Evolutionary conservation across 768 basidiomycete species (phyloP), one percentile per base, ranked within the genome.

Genomic region (Roridomyces roridus): DNA sequence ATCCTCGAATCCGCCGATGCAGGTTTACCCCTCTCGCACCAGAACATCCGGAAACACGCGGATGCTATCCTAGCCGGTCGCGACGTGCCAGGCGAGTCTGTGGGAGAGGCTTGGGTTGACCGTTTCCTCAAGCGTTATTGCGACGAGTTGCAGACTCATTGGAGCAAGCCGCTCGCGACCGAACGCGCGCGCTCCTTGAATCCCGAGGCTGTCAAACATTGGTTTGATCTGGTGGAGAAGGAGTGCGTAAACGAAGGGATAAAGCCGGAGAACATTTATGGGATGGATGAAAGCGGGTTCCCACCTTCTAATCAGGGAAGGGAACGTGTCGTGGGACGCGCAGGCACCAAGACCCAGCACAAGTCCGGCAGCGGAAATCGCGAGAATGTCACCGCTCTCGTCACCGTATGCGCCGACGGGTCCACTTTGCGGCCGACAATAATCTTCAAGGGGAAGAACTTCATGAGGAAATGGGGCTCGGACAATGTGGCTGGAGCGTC

Each of bases 351-450:
- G 31, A 28, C 46, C 1, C 71, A 72, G 50, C 67, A 79, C 64
- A 73, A 77, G 61, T 74, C 76, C 54, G 36, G 59, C 1, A 62
- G 60, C 29, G 72, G 74, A 1, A 63, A 64, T 26, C 56, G 65
- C 14, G 77, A 80, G 57, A 78, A 74, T 46, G 74, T 74, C 31
- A 79, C 76, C 0, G 69, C 75, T 14, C 64, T 81, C 42, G 68
- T 72, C 0, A 77, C 75, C 2, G 80, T 81, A 20, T 77, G 77
- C 62, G 73, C 74, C 0, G 72, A 78, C 67, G 73, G 75, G 1
- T 65, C 65, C 6, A 11, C 60, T 0, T 44, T 68, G 12, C 49
- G 62, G 29, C 75, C 74, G 2, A 52, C 69, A 25, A 63, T 76
- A 2, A 73, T 77, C 35, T 76, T 68, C 53, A 73, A 72, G 49